These are phyloP conservation scores for Fusarium scirpi DNA, from an alignment of 2,329 filamentous ascomycete genomes.

Conservation along the genomic window DNA sequence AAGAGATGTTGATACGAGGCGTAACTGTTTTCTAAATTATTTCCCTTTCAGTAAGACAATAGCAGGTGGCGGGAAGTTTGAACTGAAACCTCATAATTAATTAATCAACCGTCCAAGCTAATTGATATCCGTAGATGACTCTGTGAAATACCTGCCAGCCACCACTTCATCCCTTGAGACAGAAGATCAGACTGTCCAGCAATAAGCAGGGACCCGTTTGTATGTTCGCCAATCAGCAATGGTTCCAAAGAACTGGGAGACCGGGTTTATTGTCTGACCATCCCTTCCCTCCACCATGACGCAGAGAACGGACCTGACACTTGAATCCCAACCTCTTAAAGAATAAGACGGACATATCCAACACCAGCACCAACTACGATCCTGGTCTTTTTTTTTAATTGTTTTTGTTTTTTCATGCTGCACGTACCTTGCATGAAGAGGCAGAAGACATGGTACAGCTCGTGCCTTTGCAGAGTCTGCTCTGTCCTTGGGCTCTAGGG, in stretches of 20 bases:
- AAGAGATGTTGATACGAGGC: not conserved
- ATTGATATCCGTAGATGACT: constrained; percentile 1
- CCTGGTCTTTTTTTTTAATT: constrained; percentile 5
- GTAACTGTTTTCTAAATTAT: constrained; percentile 1
- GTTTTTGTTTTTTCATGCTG: not conserved
- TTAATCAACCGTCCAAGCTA: constrained; percentile 7
- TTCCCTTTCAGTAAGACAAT: not conserved
- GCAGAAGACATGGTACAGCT: constrained; percentile 14
- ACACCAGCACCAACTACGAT: not conserved
- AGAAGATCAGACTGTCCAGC: not conserved
- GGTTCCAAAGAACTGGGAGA: constrained; percentile 12
- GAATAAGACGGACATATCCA: constrained; percentile 9
- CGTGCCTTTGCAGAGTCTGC: constrained; percentile 20
- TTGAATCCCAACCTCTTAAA: constrained; percentile 27
- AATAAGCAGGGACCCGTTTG: not conserved
- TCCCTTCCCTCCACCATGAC: constrained; percentile 15
- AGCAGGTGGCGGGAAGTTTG: not conserved
- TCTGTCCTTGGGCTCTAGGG: not conserved
- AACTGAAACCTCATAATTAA: not conserved
- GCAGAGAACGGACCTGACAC: constrained; percentile 1
- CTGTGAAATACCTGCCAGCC: constrained; percentile 20
- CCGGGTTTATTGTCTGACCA: not conserved
- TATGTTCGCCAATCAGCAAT: constrained; percentile 17
- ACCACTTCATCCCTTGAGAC: constrained; percentile 7
- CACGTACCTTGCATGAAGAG: constrained; percentile 38